Evolutionary conservation across 306 rosid genomes (phyloP).

Genomic region (Lathyrus sativus): DNA sequence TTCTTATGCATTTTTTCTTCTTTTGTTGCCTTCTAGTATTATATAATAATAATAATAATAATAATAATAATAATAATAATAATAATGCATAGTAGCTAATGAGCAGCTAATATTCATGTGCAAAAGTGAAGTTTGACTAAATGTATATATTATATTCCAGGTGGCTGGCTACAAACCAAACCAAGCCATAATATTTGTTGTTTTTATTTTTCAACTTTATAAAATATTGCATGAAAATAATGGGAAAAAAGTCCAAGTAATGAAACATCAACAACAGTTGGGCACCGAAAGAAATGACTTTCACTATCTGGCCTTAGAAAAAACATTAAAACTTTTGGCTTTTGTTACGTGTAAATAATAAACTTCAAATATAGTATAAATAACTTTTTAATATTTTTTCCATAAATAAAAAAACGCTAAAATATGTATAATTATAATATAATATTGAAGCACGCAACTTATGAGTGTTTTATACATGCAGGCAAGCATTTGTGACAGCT

Average conservation of each 20-base stretch:
- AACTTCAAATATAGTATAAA: neutral
- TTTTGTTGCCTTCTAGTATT: no score
- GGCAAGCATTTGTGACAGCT: constrained; percentile 70
- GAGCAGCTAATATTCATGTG: constrained; percentile 4
- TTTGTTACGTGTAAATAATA: neutral
- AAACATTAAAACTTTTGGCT: constrained; percentile 12
- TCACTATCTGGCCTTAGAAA: constrained; percentile 6
- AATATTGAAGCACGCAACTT: neutral
- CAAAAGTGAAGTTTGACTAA: constrained; percentile 32
- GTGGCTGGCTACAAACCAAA: constrained; percentile 22
- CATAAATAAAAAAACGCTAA: no score
- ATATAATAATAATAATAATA: neutral
- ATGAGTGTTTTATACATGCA: constrained; percentile 38
- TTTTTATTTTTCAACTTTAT: constrained; percentile 22
- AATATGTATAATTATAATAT: neutral
- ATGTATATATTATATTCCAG: constrained; percentile 7
- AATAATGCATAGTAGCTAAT: no score
- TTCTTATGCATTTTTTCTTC: neutral
- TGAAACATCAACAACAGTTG: constrained; percentile 7
- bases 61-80: constrained; percentile 22
- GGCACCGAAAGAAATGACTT: constrained; percentile 37
- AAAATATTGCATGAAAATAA: neutral
- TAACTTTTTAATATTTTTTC: neutral
- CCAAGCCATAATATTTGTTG: neutral
- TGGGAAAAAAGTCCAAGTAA: neutral